Conservation (phyloP, 2,329 filamentous ascomycete species). For the Penicillium capsulatum region DNA sequence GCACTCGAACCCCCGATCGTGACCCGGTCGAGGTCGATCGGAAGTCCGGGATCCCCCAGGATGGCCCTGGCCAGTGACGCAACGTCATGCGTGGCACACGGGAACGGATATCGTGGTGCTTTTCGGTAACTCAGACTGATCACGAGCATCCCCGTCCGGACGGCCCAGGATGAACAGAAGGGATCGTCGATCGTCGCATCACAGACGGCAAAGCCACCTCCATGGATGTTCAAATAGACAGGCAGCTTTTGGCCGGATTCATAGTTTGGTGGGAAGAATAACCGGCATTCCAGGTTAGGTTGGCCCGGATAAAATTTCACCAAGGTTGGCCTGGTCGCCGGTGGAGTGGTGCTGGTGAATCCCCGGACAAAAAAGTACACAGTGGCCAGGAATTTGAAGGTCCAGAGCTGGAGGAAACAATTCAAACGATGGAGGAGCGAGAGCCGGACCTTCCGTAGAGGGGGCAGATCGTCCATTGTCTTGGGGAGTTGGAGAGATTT, state of each 20-base stretch:
- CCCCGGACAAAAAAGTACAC: slow-evolving; percentile 13
- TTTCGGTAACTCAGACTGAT: slow-evolving; percentile 8
- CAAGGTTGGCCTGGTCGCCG: slow-evolving; percentile 1
- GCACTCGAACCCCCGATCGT: slow-evolving; percentile 50
- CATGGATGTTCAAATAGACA: slow-evolving; percentile 50
- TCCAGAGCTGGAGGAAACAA: slow-evolving; percentile 22
- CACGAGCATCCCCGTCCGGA: slow-evolving; percentile 6
- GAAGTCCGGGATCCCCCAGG: slow-evolving; percentile 44
- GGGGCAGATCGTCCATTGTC: no score
- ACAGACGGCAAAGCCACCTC: slow-evolving; percentile 19
- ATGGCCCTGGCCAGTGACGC: slow-evolving; percentile 43
- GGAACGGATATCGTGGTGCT: slow-evolving; percentile 38
- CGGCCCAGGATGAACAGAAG: slow-evolving; percentile 4
- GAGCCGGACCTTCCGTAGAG: slow-evolving; percentile 17
- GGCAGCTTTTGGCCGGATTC: slow-evolving; percentile 31
- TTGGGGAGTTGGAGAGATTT: no score
- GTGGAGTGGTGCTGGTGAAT: slow-evolving; percentile 5
- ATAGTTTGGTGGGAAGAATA: slow-evolving; percentile 12
- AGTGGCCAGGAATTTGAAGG: slow-evolving; percentile 12
- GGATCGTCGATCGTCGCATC: slow-evolving; percentile 4
- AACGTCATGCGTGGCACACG: slow-evolving; percentile 44
- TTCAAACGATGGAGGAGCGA: slow-evolving; percentile 13
- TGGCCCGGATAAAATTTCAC: slow-evolving; percentile 4
- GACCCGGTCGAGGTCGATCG: slow-evolving; percentile 44
- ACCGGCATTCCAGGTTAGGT: slow-evolving; percentile 2